Evolutionary conservation across 2,329 filamentous ascomycete species (phyloP), one percentile per base, ranked within the genome.

Genomic region (Fusarium stilboides): DNA sequence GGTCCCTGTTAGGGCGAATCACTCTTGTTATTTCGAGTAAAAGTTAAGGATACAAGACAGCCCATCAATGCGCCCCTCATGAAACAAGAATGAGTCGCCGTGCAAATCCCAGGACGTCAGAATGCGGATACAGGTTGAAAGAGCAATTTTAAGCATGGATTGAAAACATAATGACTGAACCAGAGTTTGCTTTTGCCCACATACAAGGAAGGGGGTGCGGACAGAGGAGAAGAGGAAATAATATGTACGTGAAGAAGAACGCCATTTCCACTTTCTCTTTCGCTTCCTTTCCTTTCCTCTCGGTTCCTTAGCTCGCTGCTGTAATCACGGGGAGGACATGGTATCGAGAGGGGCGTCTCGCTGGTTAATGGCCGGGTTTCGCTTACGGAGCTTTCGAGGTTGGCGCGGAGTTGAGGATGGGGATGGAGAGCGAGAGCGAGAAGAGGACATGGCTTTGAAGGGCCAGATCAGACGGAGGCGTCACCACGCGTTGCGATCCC

Each of bases 401-500:
- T 65, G 50, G 55, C 68, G 63, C 17, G 65, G 60, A 15, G 57
- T 26, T 37, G 61, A 42, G 43, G 62, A 39, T 44, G 70, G 53
- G 44, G 63, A 47, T 24, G 62, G 54, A 43, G 71, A 59, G 44
- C 65, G 43, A 15, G 66, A 65, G 50, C 50, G 50, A 49, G 68
- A 56, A 33, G 72, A 69, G 36, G 72, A 60, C 49, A 62, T 62
- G 33, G 53, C 49, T 34, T 60, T 66, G 36, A 71, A 68, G 49
- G 73, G 63, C 66, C 70, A 74, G 52, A 68, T 62, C 17, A 70
- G 55, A 57, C 59, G 71, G 53, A 62, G 58, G 57, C 69, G 74
- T 89, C 86, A 96, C 93, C 93, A 96, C 43, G 92, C 92, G 82
- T 94, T 94, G 66, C 92, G 89, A 83, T 97, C 94, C 94, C 94